phyloP scores from a whole-genome alignment of 495 filamentous ascomycete genomes.

The Schizothecium vesticola region DNA sequence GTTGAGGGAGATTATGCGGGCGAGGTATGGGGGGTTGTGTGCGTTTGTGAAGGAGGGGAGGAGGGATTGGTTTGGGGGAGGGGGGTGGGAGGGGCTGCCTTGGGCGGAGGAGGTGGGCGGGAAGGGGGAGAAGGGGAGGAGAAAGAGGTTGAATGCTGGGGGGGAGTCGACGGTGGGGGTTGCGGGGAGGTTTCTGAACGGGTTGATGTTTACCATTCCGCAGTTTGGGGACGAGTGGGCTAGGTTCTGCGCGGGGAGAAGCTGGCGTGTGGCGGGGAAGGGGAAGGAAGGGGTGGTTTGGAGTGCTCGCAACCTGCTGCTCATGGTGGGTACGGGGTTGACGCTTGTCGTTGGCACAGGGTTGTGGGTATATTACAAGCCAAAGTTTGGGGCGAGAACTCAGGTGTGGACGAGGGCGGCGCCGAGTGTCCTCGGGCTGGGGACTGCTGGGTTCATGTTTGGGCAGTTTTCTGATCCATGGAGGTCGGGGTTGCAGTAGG shows the following conservation, averaged over 20 bases:
- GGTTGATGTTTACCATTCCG: conserved; percentile 19
- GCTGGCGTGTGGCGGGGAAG: background rate
- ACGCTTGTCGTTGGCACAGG: conserved; percentile 16
- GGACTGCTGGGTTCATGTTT: conserved; percentile 33
- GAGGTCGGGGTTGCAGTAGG: background rate
- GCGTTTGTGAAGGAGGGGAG: conserved; percentile 50
- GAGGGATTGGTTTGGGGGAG: conserved; percentile 18
- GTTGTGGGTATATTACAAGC: conserved; percentile 17
- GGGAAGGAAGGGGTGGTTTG: conserved; percentile 9
- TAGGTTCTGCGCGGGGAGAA: conserved; percentile 21
- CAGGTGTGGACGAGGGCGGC: conserved; percentile 28
- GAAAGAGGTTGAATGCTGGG: conserved; percentile 20
- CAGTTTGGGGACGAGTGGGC: conserved; percentile 18
- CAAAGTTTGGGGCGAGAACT: conserved; percentile 29
- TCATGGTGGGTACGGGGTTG: conserved; percentile 19
- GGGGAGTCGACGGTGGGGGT: conserved; percentile 11
- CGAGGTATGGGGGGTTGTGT: conserved; percentile 48
- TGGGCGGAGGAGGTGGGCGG: conserved; percentile 5
- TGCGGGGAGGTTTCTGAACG: conserved; percentile 29
- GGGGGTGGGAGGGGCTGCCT: conserved; percentile 8
- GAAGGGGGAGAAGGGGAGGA: conserved; percentile 13
- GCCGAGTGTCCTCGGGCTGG: conserved; percentile 26
- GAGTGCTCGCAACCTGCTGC: background rate
- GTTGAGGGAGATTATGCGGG: conserved; percentile 57
- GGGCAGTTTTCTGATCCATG: background rate